A percentile compares a stretch with the other conserved stretches of the same genome.
Evolutionary conservation across 2,329 filamentous ascomycete species (phyloP).

Genomic region (Colletotrichum lindemuthianum): DNA sequence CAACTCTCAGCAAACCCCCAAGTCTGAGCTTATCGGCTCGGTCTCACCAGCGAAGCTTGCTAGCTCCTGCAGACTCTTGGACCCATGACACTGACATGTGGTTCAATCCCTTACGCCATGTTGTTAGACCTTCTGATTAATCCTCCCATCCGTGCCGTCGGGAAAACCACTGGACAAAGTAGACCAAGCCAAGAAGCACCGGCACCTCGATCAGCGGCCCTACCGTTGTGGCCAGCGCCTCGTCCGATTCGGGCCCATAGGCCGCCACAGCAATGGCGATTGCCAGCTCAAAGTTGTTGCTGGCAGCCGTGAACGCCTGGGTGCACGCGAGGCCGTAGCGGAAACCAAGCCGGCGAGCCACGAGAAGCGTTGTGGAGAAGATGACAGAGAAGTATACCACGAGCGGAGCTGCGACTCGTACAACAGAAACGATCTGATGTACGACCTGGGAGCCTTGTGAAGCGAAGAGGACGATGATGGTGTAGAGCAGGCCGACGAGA

Average conservation of each 20-base stretch:
- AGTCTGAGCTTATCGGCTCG: background rate
- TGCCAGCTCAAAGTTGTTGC: conserved; percentile 93
- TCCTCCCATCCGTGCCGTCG: conserved; percentile 65
- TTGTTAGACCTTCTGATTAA: conserved; percentile 31
- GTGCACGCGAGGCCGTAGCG: conserved; percentile 76
- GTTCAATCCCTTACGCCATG: background rate
- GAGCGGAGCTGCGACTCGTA: conserved; percentile 83
- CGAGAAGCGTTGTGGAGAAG: conserved; percentile 74
- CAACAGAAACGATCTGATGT: conserved; percentile 83
- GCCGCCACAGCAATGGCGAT: conserved; percentile 88
- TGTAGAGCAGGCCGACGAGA: conserved; percentile 85
- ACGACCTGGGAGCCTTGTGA: conserved; percentile 82
- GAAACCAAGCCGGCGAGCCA: conserved; percentile 74
- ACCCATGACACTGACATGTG: conserved; percentile 28
- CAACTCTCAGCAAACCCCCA: background rate
- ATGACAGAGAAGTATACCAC: conserved; percentile 83
- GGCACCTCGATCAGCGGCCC: conserved; percentile 89
- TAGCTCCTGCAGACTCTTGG: conserved; percentile 18
- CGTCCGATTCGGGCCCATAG: conserved; percentile 80
- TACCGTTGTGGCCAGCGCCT: conserved; percentile 85
- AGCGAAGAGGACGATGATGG: conserved; percentile 86
- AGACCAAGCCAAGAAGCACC: conserved; percentile 80
- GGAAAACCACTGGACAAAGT: conserved; percentile 71
- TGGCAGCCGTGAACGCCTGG: conserved; percentile 89
- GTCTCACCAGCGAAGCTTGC: conserved; percentile 16